Base-by-base conservation (phyloP, 2,329 filamentous ascomycete species). In the Thelonectria olida region DNA sequence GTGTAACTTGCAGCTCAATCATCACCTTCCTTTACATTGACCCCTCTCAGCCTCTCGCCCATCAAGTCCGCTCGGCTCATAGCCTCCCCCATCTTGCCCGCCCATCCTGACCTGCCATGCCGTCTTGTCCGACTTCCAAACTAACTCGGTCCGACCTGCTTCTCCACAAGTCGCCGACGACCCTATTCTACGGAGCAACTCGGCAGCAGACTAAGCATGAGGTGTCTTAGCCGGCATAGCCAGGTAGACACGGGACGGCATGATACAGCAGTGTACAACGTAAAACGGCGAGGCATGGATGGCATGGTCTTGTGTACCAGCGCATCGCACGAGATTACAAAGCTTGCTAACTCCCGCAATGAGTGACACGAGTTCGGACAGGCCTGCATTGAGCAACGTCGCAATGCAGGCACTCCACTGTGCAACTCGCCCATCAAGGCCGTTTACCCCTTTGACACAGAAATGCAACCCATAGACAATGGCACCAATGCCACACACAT, bases 231-330 rank as follows among this genome's bases (percentile, higher is more conserved):
- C 4, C 10, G 28, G n/a, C n/a, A 31, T 31, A 31, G 4, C 28
- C 7, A 31, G 28, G 28, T 31, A 31, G 47, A 54, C 61, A 54
- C 62, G 38, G 44, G 28, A 39, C 23, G 7, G 45, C 22, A 69
- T 65, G 54, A 53, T 63, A 68, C 61, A 58, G 58, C 58, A 68
- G 63, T 54, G 66, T 64, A 69, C 64, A 57, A 55, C 62, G 65
- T 51, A 44, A 62, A 57, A 55, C 49, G 54, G 28, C 44, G 27
- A 38, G 47, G 52, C 31, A 65, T 19, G 61, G 49, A 63, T 19
- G 59, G 49, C 65, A 55, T 56, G 56, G 50, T 55, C 61, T 63
- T 41, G 22, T 22, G 41, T 45, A 25, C 22, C 41, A n/a, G 8
- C 15, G 17, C 15, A 19, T 39, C 17, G 36, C 36, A 19, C n/a